Conservation (phyloP, 2,329 filamentous ascomycete species). For the Ophiostoma sp. region DNA sequence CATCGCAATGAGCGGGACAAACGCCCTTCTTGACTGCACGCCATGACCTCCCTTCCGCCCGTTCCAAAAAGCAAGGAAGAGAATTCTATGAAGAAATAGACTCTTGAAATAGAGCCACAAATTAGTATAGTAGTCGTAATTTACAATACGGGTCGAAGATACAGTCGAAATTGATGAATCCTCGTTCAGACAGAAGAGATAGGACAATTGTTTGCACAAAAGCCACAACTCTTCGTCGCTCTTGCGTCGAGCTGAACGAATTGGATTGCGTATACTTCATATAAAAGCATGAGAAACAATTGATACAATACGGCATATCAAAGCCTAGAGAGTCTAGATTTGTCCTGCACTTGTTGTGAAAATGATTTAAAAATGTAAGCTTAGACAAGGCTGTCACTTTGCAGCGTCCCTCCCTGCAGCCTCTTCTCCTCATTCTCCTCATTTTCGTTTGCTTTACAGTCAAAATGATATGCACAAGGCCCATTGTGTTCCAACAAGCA, state of each 20-base stretch:
- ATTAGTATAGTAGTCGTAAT: neutral
- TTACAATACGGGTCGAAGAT: neutral
- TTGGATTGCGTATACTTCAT: neutral
- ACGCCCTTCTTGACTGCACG: neutral
- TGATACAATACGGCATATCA: neutral
- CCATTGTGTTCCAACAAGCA: neutral
- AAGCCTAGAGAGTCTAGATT: neutral
- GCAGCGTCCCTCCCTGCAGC: neutral
- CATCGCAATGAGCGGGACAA: neutral
- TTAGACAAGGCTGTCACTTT: neutral
- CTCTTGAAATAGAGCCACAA: neutral
- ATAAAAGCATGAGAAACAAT: neutral
- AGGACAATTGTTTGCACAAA: neutral
- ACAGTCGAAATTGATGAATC: neutral
- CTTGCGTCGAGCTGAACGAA: neutral
- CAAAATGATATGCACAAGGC: neutral
- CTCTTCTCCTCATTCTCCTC: neutral
- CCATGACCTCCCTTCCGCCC: neutral
- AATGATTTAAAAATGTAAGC: neutral
- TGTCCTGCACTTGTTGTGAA: neutral
- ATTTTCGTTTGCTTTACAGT: neutral
- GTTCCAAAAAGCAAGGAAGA: neutral
- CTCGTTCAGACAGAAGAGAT: neutral
- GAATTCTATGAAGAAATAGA: neutral
- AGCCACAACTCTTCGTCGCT: neutral